Conservation (phyloP, 495 filamentous ascomycete species). For the Penicillium longicatenatum region DNA sequence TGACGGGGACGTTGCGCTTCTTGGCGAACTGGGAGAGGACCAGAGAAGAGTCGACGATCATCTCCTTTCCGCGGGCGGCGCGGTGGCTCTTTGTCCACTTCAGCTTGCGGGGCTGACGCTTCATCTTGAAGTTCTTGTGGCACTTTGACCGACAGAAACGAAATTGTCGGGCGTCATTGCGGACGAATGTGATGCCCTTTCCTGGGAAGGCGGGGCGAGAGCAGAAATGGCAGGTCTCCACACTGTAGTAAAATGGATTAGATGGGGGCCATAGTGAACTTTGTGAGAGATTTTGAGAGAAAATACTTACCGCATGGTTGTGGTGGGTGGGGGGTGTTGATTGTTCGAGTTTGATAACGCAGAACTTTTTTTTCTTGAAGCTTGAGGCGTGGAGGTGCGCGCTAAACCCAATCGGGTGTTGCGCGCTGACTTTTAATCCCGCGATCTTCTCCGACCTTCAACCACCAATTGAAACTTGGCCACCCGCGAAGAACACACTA, state of each 20-base stretch:
- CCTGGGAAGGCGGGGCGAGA: slow-evolving; percentile 80
- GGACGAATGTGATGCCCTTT: slow-evolving; percentile 86
- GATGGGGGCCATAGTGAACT: neutral
- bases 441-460: slow-evolving; percentile 11
- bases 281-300: neutral
- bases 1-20: slow-evolving; percentile 89
- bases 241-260: slow-evolving; percentile 40
- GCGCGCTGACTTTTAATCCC: slow-evolving; percentile 37
- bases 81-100: slow-evolving; percentile 82
- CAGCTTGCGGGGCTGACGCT: slow-evolving; percentile 81
- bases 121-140: slow-evolving; percentile 99
- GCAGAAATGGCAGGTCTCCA: slow-evolving; percentile 94
- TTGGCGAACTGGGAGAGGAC: slow-evolving; percentile 87
- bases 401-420: slow-evolving; percentile 30
- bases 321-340: slow-evolving; percentile 20
- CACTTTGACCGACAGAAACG: slow-evolving; percentile 84
- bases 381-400: slow-evolving; percentile 33
- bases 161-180: slow-evolving; percentile 72
- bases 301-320: slow-evolving; percentile 38
- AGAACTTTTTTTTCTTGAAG: slow-evolving; percentile 37
- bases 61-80: slow-evolving; percentile 80
- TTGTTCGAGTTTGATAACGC: slow-evolving; percentile 23
- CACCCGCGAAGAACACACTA: slow-evolving; percentile 12
- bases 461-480: slow-evolving; percentile 7
- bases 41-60: slow-evolving; percentile 92